phyloP scores from a whole-genome alignment of 768 basidiomycete species.

The Boletus edulis region DNA sequence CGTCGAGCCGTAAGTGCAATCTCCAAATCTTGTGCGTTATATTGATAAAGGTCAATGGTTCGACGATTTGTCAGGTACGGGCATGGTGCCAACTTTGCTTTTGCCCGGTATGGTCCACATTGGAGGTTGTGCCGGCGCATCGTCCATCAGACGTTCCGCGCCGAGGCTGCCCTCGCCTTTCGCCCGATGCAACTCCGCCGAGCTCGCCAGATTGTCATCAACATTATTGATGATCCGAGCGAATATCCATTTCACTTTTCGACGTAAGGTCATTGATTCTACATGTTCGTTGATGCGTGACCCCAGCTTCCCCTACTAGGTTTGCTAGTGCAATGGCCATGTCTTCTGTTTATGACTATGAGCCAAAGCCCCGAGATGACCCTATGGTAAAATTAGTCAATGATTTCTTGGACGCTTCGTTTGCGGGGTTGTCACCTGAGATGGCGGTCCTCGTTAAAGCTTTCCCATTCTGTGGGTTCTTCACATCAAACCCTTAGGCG shows the following conservation, averaged over 20 bases:
- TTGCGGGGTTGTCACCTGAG: constrained; percentile 7
- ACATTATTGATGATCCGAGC: constrained; percentile 3
- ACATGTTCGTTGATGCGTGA: neutral
- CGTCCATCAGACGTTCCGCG: constrained; percentile 13
- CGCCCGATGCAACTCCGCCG: constrained; percentile 10
- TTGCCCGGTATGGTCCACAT: neutral
- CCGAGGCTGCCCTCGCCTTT: constrained; percentile 3
- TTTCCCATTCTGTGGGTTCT: neutral
- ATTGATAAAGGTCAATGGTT: neutral
- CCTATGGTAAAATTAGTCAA: neutral
- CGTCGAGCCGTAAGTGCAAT: neutral
- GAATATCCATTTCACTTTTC: constrained; percentile 5
- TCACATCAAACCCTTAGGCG: neutral
- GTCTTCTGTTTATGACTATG: constrained; percentile 13
- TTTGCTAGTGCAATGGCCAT: constrained; percentile 31
- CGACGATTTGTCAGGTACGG: neutral
- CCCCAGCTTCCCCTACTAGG: neutral
- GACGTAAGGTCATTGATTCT: neutral
- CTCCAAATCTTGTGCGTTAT: neutral
- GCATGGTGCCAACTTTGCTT: neutral
- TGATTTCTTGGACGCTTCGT: neutral
- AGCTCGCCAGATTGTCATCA: constrained; percentile 5
- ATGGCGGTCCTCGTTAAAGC: constrained; percentile 8
- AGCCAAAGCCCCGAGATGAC: neutral
- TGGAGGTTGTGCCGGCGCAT: constrained; percentile 16